Evolutionary conservation across 2,329 filamentous ascomycete genomes (phyloP), one percentile per base, ranked within the genome.

Genomic region (Epichloe coenophiala): DNA sequence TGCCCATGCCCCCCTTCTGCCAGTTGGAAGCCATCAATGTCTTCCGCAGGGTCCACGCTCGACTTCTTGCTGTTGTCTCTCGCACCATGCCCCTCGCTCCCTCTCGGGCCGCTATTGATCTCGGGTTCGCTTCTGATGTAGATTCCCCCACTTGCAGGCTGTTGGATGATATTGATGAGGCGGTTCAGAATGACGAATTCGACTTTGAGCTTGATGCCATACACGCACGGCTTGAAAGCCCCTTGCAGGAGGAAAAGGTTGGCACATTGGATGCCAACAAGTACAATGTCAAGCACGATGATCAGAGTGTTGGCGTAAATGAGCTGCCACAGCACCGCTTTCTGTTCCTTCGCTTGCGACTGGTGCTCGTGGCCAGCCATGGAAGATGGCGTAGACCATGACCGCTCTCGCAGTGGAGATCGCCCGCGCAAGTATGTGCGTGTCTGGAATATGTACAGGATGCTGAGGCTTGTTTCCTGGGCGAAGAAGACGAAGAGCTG

Each of bases 401-500:
- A n/a, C 2, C 41, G 47, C 41, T 53, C 49, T 23, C 47, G 42
- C 40, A 57, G 41, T 4, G 50, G 51, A 4, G 56, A 47, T 9
- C 51, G 50, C 5, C 47, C 43, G 8, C 48, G 52, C 27, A 58
- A 45, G 37, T 51, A 54, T 15, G 51, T 54, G 31, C 52, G 55
- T 3, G 56, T 58, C 37, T 56, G 51, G 23, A 50, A 55, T 13
- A 78, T 75, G 59, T 75, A 78, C n/a, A 76, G 59, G 0, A 65
- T 66, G 3, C 73, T 74, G 46, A 78, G 67, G 50, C 74, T 65
- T 39, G 72, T 67, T 54, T 78, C 75, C 58, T 78, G 75, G 15
- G 75, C 52, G 55, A 71, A 76, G 58, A 76, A 78, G 5, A 73
- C 66, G 13, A 71, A 73, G 61, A 77, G 71, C 59, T 78, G 74